Evolutionary conservation across 495 filamentous ascomycete genomes (phyloP).

Genomic region (Pyronema omphalodes): DNA sequence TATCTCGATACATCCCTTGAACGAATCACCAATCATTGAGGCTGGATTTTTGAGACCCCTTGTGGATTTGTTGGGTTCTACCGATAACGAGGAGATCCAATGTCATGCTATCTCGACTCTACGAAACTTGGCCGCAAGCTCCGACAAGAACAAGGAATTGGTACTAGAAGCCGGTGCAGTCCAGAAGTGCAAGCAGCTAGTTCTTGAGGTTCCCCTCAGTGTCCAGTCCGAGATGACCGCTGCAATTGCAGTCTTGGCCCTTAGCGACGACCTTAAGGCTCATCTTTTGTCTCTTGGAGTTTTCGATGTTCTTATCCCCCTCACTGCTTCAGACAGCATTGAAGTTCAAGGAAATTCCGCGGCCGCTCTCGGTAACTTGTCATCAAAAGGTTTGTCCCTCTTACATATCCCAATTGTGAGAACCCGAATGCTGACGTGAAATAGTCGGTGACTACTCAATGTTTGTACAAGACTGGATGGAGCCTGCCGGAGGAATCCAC

Average conservation of each 20-base stretch:
- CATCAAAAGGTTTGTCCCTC: slow-evolving; percentile 60
- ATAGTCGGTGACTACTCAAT: slow-evolving; percentile 89
- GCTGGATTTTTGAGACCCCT: slow-evolving; percentile 86
- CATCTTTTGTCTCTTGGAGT: slow-evolving; percentile 84
- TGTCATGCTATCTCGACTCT: slow-evolving; percentile 97
- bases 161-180: slow-evolving; percentile 92
- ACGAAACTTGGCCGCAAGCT: slow-evolving; percentile 86
- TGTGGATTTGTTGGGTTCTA: slow-evolving; percentile 83
- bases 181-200: slow-evolving; percentile 94
- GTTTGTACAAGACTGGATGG: slow-evolving; percentile 82
- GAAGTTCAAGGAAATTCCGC: slow-evolving; percentile 98
- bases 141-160: slow-evolving; percentile 88
- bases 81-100: slow-evolving; percentile 96
- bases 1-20: slow-evolving; percentile 95
- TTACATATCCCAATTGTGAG: neutral
- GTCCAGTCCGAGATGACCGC: slow-evolving; percentile 99
- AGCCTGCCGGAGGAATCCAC: slow-evolving; percentile 85
- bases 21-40: slow-evolving; percentile 98
- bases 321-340: slow-evolving; percentile 86
- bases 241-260: slow-evolving; percentile 87
- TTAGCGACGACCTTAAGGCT: slow-evolving; percentile 89
- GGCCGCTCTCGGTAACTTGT: slow-evolving; percentile 84
- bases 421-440: slow-evolving; percentile 12
- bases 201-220: slow-evolving; percentile 77
- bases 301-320: slow-evolving; percentile 87